Conservation (phyloP, 2,329 filamentous ascomycete genomes). For the Aureobasidium uvarum region DNA sequence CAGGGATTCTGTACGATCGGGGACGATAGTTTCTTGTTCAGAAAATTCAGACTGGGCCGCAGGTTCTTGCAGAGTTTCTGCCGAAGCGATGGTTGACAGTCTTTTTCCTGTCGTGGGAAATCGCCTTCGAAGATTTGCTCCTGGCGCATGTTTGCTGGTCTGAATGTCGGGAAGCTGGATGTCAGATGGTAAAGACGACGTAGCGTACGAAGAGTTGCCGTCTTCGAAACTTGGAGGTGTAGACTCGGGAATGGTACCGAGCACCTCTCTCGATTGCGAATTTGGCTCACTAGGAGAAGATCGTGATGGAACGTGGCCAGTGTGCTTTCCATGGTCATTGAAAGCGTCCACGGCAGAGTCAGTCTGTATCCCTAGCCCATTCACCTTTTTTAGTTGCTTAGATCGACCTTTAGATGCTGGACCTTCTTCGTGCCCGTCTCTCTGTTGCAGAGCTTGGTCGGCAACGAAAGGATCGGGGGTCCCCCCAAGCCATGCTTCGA, state of each 20-base stretch:
- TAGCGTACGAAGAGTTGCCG: constrained; percentile 36
- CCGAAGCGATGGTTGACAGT: constrained; percentile 59
- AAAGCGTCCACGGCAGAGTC: not conserved
- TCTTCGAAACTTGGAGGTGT: constrained; percentile 31
- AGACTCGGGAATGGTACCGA: constrained; percentile 32
- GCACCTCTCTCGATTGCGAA: not conserved
- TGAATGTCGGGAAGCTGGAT: constrained; percentile 38
- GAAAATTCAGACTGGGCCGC: constrained; percentile 34
- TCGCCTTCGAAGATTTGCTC: constrained; percentile 27
- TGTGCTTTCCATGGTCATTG: not conserved
- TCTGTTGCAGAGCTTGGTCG: constrained; percentile 9
- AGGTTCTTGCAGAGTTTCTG: constrained; percentile 50
- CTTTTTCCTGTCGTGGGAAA: constrained; percentile 56
- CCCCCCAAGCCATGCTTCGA: constrained; percentile 61
- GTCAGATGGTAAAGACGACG: constrained; percentile 40
- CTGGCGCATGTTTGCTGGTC: constrained; percentile 31
- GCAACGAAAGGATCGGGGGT: constrained; percentile 58
- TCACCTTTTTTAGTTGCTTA: not conserved
- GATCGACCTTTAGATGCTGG: not conserved
- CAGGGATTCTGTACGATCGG: constrained; percentile 24
- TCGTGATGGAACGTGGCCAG: not conserved
- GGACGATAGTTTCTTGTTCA: constrained; percentile 30
- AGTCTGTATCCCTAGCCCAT: not conserved
- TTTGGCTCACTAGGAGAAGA: not conserved
- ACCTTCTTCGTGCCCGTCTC: no score